Conservation (phyloP, 2,329 filamentous ascomycete genomes). For the Fusarium lyarnte region DNA sequence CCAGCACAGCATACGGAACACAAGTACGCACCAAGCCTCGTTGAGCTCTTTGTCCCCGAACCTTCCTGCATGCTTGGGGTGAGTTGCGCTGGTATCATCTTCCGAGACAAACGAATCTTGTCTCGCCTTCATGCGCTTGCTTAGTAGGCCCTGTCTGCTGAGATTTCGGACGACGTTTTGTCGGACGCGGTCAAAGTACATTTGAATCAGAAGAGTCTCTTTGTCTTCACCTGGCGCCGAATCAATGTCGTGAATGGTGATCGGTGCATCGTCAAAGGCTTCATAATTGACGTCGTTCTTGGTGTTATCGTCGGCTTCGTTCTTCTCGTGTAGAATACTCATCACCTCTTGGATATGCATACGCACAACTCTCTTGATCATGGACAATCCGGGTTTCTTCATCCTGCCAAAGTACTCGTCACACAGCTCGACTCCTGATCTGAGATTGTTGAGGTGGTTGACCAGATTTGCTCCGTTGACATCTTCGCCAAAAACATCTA, state of each 20-base stretch:
- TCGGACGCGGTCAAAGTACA: constrained; percentile 27
- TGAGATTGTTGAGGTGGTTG: constrained; percentile 23
- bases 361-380: constrained; percentile 24
- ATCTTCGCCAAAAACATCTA: constrained; percentile 16
- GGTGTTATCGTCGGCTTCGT: neutral
- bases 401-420: constrained; percentile 19
- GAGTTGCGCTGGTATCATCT: neutral
- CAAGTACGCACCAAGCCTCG: constrained; percentile 47
- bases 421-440: constrained; percentile 18
- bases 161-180: constrained; percentile 8
- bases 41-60: neutral
- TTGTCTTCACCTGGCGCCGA: constrained; percentile 18
- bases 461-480: constrained; percentile 22
- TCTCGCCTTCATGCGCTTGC: constrained; percentile 9
- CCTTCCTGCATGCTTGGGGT: neutral
- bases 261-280: neutral
- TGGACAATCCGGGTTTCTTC: neutral
- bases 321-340: constrained; percentile 13
- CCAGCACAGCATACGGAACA: constrained; percentile 53
- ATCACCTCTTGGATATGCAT: constrained; percentile 31
- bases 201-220: constrained; percentile 17
- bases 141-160: neutral
- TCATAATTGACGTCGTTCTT: neutral
- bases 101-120: neutral
- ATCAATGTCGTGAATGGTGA: constrained; percentile 27